Base-by-base conservation (phyloP, 805 yeast genomes). In the Ogataea wickerhamii region DNA sequence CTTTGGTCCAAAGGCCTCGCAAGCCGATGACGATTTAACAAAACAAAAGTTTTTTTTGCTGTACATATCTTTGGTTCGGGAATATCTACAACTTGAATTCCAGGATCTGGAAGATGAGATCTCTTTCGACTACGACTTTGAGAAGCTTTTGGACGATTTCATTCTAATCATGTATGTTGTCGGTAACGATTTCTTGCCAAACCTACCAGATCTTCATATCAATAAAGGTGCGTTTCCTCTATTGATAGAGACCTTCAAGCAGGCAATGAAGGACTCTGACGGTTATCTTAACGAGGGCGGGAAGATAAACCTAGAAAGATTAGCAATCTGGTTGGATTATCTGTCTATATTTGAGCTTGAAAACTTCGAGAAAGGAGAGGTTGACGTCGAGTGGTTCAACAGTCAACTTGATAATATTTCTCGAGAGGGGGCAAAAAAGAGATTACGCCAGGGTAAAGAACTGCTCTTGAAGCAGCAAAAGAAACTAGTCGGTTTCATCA, bases 211-310 rank as follows among this genome's bases (percentile, higher is more conserved):
- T 61, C 71, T 93, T 51, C 89, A 87, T 59, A 74, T 93, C 48
- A 89, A 88, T 58, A 93, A 89, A 52, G 98, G 97, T 51, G 98
- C 98, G 0, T 85, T 93, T 67, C 96, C 98, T n/a, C 74, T 88
- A 21, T 71, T 93, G 53, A 70, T 93, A 50, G 87, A 82, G 45
- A 82, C 96, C 12, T 93, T 93, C 67, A 93, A 89, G 60, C 80
- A 78, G 53, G 78, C 89, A 19, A 68, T 93, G 56, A 71, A 74
- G 48, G 74, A 73, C 45, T 64, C 78, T 40, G 95, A 85, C 57
- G 96, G 95, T 4, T 93, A 93, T 53, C 69, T 93, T 43, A 87
- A 87, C 52, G 85, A 85, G 46, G 70, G 73, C 38, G 98, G 98
- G 48, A 71, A 73, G 24, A 88, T 93, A 49, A 82, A 93, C 59